Evolutionary conservation across 441 rosid genomes (phyloP).

Genomic region (Pelargonium citronellum): DNA sequence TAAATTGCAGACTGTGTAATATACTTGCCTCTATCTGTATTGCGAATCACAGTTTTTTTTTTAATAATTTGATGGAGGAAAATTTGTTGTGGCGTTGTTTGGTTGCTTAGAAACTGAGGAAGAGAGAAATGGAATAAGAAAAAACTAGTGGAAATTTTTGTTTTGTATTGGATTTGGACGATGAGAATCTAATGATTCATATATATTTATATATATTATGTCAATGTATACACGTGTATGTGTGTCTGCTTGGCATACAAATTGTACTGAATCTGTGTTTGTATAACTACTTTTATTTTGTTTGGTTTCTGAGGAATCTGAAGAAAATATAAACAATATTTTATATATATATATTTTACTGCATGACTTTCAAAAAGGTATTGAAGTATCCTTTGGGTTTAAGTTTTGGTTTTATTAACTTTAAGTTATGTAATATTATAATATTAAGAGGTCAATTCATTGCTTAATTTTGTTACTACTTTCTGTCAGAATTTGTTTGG

Average conservation of each 20-base stretch:
- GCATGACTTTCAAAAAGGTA: neutral
- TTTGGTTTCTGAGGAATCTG: neutral
- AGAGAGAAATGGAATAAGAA: neutral
- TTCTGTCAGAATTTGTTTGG: neutral
- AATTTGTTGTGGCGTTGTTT: neutral
- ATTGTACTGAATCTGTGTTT: neutral
- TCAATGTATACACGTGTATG: neutral
- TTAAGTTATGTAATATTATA: neutral
- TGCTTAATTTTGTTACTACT: neutral
- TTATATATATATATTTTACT: neutral
- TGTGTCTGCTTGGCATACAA: neutral
- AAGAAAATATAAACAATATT: neutral
- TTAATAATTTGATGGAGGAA: neutral
- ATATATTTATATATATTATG: neutral
- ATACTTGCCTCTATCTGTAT: neutral
- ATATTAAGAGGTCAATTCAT: neutral
- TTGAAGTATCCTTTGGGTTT: neutral
- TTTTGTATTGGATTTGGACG: neutral
- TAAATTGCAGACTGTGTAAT: neutral
- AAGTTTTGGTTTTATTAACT: neutral
- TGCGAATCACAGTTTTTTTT: neutral
- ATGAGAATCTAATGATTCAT: neutral
- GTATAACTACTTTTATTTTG: neutral
- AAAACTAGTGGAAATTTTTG: neutral
- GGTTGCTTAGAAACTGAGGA: neutral